phyloP scores from a whole-genome alignment of 305 asterid genomes.

The Fraxinus velutina region DNA sequence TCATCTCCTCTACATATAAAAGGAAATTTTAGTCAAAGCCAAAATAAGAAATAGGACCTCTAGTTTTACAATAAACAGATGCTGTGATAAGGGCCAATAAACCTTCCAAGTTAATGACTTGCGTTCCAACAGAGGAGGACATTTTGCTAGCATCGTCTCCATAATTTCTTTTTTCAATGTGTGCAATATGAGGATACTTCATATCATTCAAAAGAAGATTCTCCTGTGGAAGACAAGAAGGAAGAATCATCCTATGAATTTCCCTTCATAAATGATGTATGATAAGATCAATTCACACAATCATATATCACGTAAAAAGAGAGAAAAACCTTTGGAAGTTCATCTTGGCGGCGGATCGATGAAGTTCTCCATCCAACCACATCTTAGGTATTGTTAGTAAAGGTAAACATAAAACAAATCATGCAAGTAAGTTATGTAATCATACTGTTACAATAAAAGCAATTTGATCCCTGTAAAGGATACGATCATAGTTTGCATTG shows the following conservation, averaged over 20 bases:
- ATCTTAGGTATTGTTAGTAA: constrained; percentile 44
- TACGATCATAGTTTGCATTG: constrained; percentile 82
- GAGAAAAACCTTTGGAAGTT: constrained; percentile 63
- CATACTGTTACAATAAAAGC: constrained; percentile 8
- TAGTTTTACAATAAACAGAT: background rate
- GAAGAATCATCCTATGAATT: constrained; percentile 16
- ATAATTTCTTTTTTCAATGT: constrained; percentile 46
- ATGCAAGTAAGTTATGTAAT: background rate
- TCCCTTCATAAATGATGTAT: background rate
- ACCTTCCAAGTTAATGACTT: constrained; percentile 67
- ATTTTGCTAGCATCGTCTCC: constrained; percentile 33
- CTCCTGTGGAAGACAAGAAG: constrained; percentile 34
- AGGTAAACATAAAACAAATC: constrained; percentile 34
- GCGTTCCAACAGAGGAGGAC: constrained; percentile 47
- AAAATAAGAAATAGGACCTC: constrained; percentile 3
- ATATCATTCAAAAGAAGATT: constrained; percentile 45
- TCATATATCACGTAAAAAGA: background rate
- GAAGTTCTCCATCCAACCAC: constrained; percentile 98
- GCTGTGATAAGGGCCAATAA: constrained; percentile 7
- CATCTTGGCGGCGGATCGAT: constrained; percentile 75
- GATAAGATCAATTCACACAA: background rate
- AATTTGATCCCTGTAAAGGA: constrained; percentile 37
- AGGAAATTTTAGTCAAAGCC: constrained; percentile 21
- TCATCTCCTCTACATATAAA: constrained; percentile 68
- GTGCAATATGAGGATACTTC: constrained; percentile 83